These are phyloP conservation scores for Dactylis glomerata DNA, from an alignment of 176 grass and related monocot species.

Conservation along the genomic window DNA sequence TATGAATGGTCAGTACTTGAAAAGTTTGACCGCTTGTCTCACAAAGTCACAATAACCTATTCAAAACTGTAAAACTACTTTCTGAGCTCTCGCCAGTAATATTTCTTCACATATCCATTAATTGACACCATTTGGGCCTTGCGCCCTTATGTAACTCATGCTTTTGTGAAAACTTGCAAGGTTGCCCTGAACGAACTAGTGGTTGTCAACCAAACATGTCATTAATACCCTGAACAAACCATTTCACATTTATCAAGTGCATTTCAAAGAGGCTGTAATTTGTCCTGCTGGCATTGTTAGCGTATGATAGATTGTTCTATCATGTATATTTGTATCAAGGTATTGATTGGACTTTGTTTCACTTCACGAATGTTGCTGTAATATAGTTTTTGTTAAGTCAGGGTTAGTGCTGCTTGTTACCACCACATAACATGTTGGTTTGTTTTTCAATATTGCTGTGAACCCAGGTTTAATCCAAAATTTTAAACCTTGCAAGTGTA, in stretches of 20 bases:
- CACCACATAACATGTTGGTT: background rate
- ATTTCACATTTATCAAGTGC: background rate
- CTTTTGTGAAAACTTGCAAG: slow-evolving; percentile 3
- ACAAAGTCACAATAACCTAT: background rate
- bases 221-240: background rate
- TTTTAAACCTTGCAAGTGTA: background rate
- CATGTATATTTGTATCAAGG: slow-evolving; percentile 15
- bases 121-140: background rate
- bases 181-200: background rate
- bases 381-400: slow-evolving; percentile 10
- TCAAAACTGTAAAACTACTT: background rate
- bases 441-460: background rate
- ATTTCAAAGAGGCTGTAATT: background rate
- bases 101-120: background rate
- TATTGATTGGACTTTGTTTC: slow-evolving; percentile 21
- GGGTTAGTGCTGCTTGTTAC: slow-evolving; percentile 19
- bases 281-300: slow-evolving; percentile 4
- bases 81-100: background rate
- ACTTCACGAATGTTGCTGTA: background rate
- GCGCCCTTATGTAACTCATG: background rate
- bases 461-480: background rate
- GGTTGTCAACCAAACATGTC: slow-evolving; percentile 1
- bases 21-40: background rate
- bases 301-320: background rate
- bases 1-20: background rate